Conservation (phyloP, 306 rosid genomes). For the Quercus rubra region DNA sequence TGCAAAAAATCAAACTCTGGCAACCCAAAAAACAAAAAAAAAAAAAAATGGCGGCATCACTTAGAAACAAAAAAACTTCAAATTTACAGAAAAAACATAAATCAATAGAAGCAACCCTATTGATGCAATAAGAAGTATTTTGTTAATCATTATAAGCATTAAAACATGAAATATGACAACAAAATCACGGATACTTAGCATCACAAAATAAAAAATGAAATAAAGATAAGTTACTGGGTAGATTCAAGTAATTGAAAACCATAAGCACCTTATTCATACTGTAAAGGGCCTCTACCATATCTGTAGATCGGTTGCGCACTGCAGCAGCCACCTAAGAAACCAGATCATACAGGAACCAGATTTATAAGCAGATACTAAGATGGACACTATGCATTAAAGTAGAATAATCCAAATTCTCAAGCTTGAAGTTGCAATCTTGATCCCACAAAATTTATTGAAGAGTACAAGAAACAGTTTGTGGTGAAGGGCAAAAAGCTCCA, state of each 20-base stretch:
- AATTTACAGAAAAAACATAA: not conserved
- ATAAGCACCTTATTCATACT: conserved; percentile 70
- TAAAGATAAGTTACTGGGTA: conserved; percentile 10
- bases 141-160: not conserved
- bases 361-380: not conserved
- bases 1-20: not conserved
- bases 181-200: not conserved
- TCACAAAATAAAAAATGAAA: not conserved
- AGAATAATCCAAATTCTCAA: not conserved
- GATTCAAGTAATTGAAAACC: conserved; percentile 18
- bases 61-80: not conserved
- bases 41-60: not conserved
- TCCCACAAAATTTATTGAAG: conserved; percentile 9
- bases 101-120: not conserved
- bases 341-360: not conserved
- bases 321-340: conserved; percentile 66
- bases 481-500: conserved; percentile 2
- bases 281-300: conserved; percentile 96
- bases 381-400: not conserved
- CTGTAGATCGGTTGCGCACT: conserved; percentile 61
- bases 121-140: not conserved
- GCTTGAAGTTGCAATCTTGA: conserved; percentile 20
- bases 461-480: conserved; percentile 8
- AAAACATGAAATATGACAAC: not conserved
- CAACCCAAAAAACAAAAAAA: not conserved